These are phyloP conservation scores for Hanseniaspora hatyaiensis DNA, from an alignment of 805 yeast species.

Conservation along the genomic window DNA sequence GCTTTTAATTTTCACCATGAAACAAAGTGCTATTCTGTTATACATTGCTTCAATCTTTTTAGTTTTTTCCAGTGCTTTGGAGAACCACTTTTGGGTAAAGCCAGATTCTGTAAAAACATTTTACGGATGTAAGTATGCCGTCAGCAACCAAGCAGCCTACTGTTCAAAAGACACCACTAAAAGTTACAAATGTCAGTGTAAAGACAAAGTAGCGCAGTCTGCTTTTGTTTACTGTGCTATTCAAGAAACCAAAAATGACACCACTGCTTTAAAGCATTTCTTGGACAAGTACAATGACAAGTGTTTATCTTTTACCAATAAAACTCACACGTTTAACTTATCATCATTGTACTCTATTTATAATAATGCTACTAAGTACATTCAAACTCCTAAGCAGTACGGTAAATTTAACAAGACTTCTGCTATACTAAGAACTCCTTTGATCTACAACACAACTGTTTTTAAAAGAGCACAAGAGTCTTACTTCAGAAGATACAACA, in stretches of 20 bases:
- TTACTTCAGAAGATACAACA: conserved; percentile 1
- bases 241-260: conserved; percentile 11
- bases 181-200: conserved; percentile 24
- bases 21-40: too few species aligned
- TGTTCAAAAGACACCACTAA: conserved; percentile 22
- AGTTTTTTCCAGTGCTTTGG: not conserved
- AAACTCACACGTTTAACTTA: too few species aligned
- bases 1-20: too few species aligned
- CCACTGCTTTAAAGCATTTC: conserved; percentile 15
- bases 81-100: not conserved
- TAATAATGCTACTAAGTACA: conserved; percentile 24
- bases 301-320: not conserved
- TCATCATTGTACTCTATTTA: conserved; percentile 19
- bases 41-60: too few species aligned
- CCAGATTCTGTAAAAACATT: not conserved
- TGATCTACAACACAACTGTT: not conserved
- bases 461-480: not conserved
- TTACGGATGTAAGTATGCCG: conserved; percentile 23
- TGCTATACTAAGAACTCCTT: conserved; percentile 5
- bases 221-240: conserved; percentile 27
- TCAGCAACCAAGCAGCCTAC: conserved; percentile 18
- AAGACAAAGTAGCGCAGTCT: conserved; percentile 26
- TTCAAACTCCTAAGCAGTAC: not conserved
- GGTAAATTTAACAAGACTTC: not conserved
- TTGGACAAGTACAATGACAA: not conserved